Evolutionary conservation across 768 basidiomycete genomes (phyloP).

Genomic region (Trametes cinnabarina): DNA sequence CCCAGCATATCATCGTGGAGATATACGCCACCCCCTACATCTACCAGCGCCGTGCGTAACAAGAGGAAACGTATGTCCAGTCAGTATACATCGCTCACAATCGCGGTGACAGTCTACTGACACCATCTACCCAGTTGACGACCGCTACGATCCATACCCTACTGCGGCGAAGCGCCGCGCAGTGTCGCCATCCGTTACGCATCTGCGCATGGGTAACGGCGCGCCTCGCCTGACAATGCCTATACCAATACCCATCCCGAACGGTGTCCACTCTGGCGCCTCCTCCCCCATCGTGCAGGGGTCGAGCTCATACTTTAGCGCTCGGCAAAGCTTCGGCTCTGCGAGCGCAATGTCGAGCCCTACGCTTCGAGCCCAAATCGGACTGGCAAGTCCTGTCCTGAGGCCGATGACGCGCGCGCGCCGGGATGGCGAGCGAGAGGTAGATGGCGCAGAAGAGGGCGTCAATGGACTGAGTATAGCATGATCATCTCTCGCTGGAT

Average conservation of each 20-base stretch:
- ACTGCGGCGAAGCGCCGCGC: conserved; percentile 76
- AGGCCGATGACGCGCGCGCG: conserved; percentile 54
- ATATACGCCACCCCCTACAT: conserved; percentile 76
- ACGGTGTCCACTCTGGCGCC: conserved; percentile 58
- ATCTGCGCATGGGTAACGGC: conserved; percentile 57
- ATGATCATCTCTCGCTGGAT: conserved; percentile 13
- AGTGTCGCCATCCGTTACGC: conserved; percentile 75
- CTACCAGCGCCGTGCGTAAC: conserved; percentile 66
- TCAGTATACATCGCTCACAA: not conserved
- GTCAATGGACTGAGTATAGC: conserved; percentile 59
- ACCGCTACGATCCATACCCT: conserved; percentile 83
- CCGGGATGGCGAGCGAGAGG: conserved; percentile 54
- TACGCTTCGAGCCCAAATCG: conserved; percentile 66
- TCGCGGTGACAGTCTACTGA: conserved; percentile 3
- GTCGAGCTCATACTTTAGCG: conserved; percentile 42
- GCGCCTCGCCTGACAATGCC: conserved; percentile 30
- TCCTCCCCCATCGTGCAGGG: conserved; percentile 70
- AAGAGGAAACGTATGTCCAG: conserved; percentile 70
- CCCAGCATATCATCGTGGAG: conserved; percentile 74
- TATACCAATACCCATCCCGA: conserved; percentile 64
- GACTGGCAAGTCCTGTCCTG: conserved; percentile 74
- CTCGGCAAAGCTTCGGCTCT: conserved; percentile 40
- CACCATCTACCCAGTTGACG: conserved; percentile 58
- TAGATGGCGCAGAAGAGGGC: conserved; percentile 78
- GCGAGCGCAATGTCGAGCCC: conserved; percentile 69